Conservation (phyloP, 805 yeast genomes). For the Wickerhamiella occidentalis region DNA sequence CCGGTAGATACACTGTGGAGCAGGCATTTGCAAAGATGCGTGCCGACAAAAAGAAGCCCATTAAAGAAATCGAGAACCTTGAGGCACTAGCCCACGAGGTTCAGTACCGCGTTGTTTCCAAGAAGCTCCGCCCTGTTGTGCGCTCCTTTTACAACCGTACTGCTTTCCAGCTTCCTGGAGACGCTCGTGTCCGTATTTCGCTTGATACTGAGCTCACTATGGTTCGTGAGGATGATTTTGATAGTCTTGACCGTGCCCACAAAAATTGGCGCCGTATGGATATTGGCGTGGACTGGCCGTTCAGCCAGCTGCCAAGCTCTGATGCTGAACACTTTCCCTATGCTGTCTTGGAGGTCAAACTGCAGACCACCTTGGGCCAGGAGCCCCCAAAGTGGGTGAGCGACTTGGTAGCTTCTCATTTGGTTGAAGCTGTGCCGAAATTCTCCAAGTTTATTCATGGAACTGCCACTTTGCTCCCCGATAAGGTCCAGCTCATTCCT, state of each 20-base stretch:
- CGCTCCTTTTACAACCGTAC: constrained; percentile 96
- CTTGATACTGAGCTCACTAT: constrained; percentile 93
- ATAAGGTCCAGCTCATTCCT: constrained; percentile 72
- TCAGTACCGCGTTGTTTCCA: constrained; percentile 78
- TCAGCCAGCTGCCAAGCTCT: constrained; percentile 64
- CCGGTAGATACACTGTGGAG: constrained; percentile 73
- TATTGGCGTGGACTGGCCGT: constrained; percentile 96
- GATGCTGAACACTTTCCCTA: constrained; percentile 93
- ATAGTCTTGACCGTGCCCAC: constrained; percentile 78
- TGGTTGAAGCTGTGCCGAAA: constrained; percentile 97
- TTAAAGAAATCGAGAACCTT: constrained; percentile 77
- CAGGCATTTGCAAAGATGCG: constrained; percentile 89
- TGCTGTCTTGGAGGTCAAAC: constrained; percentile 92
- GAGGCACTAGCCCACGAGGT: constrained; percentile 89
- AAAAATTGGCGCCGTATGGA: constrained; percentile 98
- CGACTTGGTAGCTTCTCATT: constrained; percentile 78
- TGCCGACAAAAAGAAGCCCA: constrained; percentile 79
- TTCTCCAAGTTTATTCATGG: constrained; percentile 97
- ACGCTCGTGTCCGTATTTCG: constrained; percentile 96
- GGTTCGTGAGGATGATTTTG: constrained; percentile 96
- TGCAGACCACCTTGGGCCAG: constrained; percentile 96
- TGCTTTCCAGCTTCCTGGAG: constrained; percentile 98
- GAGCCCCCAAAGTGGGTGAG: constrained; percentile 98
- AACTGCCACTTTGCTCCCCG: constrained; percentile 80
- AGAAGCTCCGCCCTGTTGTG: constrained; percentile 82